Conservation (phyloP, 768 basidiomycete species). For the Kwoniella pini region DNA sequence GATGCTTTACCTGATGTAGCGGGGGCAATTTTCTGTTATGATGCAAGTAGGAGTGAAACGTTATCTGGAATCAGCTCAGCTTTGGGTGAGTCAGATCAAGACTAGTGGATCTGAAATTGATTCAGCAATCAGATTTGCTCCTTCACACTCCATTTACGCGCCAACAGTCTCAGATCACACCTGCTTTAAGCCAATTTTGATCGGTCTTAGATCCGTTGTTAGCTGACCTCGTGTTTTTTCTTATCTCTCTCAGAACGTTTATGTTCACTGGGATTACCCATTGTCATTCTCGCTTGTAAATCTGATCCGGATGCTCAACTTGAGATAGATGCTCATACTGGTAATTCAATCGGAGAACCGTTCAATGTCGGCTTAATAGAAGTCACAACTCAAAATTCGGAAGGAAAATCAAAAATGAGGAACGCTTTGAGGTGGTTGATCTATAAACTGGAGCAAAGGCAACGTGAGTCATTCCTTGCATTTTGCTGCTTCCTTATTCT, state of each 20-base stretch:
- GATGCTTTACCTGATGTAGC: conserved; percentile 63
- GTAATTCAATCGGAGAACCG: conserved; percentile 58
- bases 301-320: conserved; percentile 63
- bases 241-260: conserved; percentile 39
- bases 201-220: not conserved
- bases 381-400: conserved; percentile 63
- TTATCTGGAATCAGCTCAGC: conserved; percentile 68
- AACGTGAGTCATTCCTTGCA: conserved; percentile 26
- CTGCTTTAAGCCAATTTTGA: not conserved
- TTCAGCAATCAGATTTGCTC: not conserved
- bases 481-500: not conserved
- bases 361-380: conserved; percentile 80
- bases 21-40: conserved; percentile 84
- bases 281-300: conserved; percentile 84
- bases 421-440: conserved; percentile 50
- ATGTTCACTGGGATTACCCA: conserved; percentile 62
- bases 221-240: conserved; percentile 3
- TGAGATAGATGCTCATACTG: conserved; percentile 53
- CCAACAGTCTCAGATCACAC: not conserved
- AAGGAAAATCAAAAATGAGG: conserved; percentile 71
- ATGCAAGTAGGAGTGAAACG: conserved; percentile 66
- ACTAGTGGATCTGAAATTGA: not conserved
- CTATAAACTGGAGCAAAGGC: conserved; percentile 46
- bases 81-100: conserved; percentile 62
- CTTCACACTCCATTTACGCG: no score